Base-by-base conservation (phyloP, 176 grass and related monocot species). In the Avena atlantica region DNA sequence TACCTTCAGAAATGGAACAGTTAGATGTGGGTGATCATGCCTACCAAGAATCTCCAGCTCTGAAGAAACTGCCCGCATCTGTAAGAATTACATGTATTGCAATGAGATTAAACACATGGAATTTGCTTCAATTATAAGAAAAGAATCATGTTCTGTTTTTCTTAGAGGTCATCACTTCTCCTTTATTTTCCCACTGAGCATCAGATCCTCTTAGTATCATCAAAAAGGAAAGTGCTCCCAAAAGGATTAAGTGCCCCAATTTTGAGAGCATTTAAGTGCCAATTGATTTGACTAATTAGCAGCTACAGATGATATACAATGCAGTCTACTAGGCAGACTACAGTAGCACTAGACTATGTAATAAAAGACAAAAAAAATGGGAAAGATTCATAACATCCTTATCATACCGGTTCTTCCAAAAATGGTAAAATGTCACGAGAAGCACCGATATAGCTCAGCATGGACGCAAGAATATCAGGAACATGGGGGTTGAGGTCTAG, bases 1-100 rank as follows among this genome's bases (percentile, higher is more conserved):
- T 84, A 96, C 96, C 93, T 98, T 96, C 79, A 98, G 88, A 91
- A 98, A 98, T 78, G 96, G 88, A 81, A 94, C 78, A 82, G 96
- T 98, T 88, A 98, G 87, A 85, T 96, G 90, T 31, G 96, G 93
- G 74, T 92, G 91, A 58, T 98, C 90, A 76, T 96, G 93, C 87
- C 96, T 95, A 74, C 93, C 96, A 81, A 98, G 88, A 51, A 98
- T 87, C 90, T 96, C 92, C 71, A 96, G 79, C 85, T 96, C 93
- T 60, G 88, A 90, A 83, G 96, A 98, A 85, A 98, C 85, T 53
- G 92, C 88, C 79, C 89, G 89, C 88, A 98, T 94, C 96, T 98
- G 93, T 17, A 56, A 82, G n/a, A 87, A 82, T 91, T 65, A 80
- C 70, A 85, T 79, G 57, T 9, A 49, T 74, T 70, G 17, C 42